These are phyloP conservation scores for Rhizopogon rudus DNA, from an alignment of 768 basidiomycete species.

Conservation along the genomic window DNA sequence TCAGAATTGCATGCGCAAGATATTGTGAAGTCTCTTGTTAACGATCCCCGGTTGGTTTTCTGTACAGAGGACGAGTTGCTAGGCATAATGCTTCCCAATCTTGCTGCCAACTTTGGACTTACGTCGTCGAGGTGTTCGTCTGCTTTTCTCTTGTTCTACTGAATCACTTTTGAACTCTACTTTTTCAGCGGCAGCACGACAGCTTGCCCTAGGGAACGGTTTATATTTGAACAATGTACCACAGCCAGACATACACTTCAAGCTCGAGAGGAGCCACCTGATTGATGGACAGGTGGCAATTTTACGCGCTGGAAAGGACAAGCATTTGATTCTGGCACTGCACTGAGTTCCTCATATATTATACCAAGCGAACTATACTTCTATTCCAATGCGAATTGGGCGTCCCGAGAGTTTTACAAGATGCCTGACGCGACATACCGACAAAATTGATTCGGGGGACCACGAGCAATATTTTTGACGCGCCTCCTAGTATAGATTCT, in stretches of 20 bases:
- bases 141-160: not conserved
- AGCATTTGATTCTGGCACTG: slow-evolving; percentile 51
- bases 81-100: slow-evolving; percentile 49
- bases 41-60: slow-evolving; percentile 61
- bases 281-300: slow-evolving; percentile 61
- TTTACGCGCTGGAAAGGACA: slow-evolving; percentile 72
- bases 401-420: no score
- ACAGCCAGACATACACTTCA: slow-evolving; percentile 45
- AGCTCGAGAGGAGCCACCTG: slow-evolving; percentile 40
- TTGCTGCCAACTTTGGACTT: slow-evolving; percentile 56
- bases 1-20: slow-evolving; percentile 47
- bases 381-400: not conserved
- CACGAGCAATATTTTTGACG: no score
- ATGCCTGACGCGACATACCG: no score
- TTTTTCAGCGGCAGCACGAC: slow-evolving; percentile 54
- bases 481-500: no score
- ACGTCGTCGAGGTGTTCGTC: slow-evolving; percentile 59
- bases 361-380: not conserved
- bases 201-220: slow-evolving; percentile 59
- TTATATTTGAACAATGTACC: slow-evolving; percentile 66
- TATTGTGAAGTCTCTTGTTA: slow-evolving; percentile 55
- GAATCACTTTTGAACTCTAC: slow-evolving; percentile 3
- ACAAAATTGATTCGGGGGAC: no score
- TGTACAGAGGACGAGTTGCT: slow-evolving; percentile 47
- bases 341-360: slow-evolving; percentile 8